phyloP scores from a whole-genome alignment of 192 early-diverging fungal genomes.

The Podila clonocystis region DNA sequence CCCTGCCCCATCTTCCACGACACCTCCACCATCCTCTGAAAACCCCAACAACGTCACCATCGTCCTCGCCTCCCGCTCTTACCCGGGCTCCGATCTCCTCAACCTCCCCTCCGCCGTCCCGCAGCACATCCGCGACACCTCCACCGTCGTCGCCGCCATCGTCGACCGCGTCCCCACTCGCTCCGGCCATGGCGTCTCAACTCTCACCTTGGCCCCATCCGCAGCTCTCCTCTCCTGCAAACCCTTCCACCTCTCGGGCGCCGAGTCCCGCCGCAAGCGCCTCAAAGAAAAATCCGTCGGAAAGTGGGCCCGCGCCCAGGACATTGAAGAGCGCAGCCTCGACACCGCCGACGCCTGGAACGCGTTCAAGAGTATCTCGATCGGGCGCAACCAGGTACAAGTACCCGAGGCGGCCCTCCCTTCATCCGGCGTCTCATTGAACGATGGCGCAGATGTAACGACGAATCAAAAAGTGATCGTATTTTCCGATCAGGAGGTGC shows the following conservation, averaged over 20 bases:
- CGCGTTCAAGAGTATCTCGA: slow-evolving; percentile 39
- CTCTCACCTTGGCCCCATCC: slow-evolving; percentile 21
- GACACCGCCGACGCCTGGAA: slow-evolving; percentile 44
- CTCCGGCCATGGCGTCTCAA: slow-evolving; percentile 46
- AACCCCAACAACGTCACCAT: slow-evolving; percentile 20
- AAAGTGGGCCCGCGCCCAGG: slow-evolving; percentile 49
- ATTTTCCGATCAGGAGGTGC: slow-evolving; percentile 61
- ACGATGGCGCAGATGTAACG: background rate
- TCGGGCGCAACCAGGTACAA: slow-evolving; percentile 34
- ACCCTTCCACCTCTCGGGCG: slow-evolving; percentile 33
- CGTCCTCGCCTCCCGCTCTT: slow-evolving; percentile 42
- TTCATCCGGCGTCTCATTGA: background rate
- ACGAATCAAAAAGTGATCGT: slow-evolving; percentile 42
- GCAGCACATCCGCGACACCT: slow-evolving; percentile 7
- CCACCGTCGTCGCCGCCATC: slow-evolving; percentile 25
- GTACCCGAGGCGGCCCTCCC: slow-evolving; percentile 25
- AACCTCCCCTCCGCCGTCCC: slow-evolving; percentile 25
- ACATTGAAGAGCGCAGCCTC: slow-evolving; percentile 44
- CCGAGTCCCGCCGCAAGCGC: slow-evolving; percentile 31
- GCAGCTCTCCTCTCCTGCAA: slow-evolving; percentile 8
- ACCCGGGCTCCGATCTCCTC: slow-evolving; percentile 38
- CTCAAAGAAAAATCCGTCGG: slow-evolving; percentile 41
- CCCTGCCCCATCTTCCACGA: background rate
- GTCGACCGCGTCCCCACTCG: slow-evolving; percentile 40
- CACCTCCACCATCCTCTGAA: background rate